Evolutionary conservation across 2,329 filamentous ascomycete genomes (phyloP).

Genomic region (Penicillium sp.): DNA sequence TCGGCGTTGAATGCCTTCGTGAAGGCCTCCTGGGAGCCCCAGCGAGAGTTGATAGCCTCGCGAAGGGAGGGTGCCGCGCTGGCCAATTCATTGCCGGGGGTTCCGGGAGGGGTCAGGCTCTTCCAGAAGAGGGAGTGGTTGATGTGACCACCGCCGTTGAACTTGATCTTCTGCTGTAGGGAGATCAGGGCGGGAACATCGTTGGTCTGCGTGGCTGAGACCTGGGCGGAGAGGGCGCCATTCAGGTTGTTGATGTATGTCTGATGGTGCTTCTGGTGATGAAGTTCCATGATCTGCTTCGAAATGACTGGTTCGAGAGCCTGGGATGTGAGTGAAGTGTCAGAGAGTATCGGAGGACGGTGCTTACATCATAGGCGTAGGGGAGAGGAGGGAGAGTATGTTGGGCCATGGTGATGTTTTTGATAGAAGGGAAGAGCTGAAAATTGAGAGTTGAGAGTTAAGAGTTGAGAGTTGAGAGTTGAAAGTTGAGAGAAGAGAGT

Average conservation of each 20-base stretch:
- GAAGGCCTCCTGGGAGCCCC: conserved; percentile 68
- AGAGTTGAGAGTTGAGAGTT: neutral
- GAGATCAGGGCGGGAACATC: conserved; percentile 65
- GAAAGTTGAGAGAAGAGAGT: neutral
- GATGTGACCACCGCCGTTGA: conserved; percentile 89
- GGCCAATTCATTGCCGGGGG: conserved; percentile 56
- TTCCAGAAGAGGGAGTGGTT: conserved; percentile 95
- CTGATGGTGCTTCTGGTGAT: conserved; percentile 91
- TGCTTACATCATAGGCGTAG: conserved; percentile 68
- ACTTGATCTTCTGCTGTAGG: conserved; percentile 71
- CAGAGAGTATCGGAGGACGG: neutral
- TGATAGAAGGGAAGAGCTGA: neutral
- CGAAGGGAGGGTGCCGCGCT: conserved; percentile 57
- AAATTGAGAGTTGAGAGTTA: no score
- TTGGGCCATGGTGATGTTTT: conserved; percentile 24
- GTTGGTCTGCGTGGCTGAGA: conserved; percentile 53
- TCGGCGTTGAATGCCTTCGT: conserved; percentile 63
- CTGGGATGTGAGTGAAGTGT: conserved; percentile 56
- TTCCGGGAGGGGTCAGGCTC: conserved; percentile 66
- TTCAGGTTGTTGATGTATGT: conserved; percentile 90
- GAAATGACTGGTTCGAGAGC: conserved; percentile 81
- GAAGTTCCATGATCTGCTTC: conserved; percentile 89
- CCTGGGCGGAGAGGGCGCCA: conserved; percentile 66
- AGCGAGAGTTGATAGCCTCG: conserved; percentile 62
- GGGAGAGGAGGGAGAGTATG: conserved; percentile 66